Conservation (phyloP, 2,329 filamentous ascomycete species). For the Cyclaneusma minus region DNA sequence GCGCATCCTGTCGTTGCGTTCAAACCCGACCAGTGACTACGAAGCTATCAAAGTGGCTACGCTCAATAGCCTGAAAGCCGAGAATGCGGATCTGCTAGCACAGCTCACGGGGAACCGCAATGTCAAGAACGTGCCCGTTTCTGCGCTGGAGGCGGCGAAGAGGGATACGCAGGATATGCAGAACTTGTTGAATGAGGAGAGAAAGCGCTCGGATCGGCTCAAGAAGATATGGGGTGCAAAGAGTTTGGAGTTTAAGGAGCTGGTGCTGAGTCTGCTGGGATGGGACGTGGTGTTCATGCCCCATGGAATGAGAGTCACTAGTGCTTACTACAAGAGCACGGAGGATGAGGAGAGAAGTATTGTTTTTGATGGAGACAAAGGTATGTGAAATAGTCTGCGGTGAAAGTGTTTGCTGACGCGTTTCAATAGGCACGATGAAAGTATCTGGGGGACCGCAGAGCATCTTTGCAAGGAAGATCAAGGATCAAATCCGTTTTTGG, state of each 20-base stretch:
- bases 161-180: conserved; percentile 61
- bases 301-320: conserved; percentile 89
- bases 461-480: conserved; percentile 72
- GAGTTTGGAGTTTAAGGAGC: conserved; percentile 86
- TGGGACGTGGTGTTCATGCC: conserved; percentile 94
- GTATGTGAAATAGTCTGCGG: conserved; percentile 32
- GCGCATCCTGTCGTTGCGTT: conserved; percentile 69
- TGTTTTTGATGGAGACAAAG: conserved; percentile 16
- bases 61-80: conserved; percentile 59
- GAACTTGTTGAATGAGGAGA: conserved; percentile 52
- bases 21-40: conserved; percentile 80
- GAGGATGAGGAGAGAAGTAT: conserved; percentile 37
- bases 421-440: conserved; percentile 97
- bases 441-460: conserved; percentile 80
- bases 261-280: conserved; percentile 78
- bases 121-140: conserved; percentile 55
- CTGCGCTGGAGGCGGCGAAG: conserved; percentile 59
- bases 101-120: conserved; percentile 40
- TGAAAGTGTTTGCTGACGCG: conserved; percentile 89
- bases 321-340: conserved; percentile 60
- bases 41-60: conserved; percentile 76
- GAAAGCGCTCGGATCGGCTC: conserved; percentile 72
- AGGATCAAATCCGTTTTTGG: conserved; percentile 85
- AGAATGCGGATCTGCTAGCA: conserved; percentile 70
- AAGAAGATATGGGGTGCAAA: conserved; percentile 90